Percentiles rank a stretch among this genome's conserved stretches.
These are phyloP conservation scores for Fagus sylvatica DNA, from an alignment of 306 rosid species.

Conservation along the genomic window DNA sequence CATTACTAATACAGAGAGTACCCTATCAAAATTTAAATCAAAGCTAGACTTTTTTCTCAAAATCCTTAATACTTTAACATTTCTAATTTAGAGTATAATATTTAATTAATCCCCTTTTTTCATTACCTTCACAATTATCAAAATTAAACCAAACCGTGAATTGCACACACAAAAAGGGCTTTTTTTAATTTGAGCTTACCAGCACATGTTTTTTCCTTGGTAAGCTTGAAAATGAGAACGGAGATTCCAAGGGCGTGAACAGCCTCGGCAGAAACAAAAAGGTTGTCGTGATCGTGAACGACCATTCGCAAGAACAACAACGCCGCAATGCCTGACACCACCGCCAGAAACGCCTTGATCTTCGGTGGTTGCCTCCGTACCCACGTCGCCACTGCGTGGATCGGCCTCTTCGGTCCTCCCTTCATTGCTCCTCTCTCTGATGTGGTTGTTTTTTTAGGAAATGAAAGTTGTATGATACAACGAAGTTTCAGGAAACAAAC, in stretches of 20 bases:
- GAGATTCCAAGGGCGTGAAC: conserved; percentile 67
- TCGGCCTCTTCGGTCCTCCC: conserved; percentile 43
- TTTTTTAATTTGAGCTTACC: too few species aligned
- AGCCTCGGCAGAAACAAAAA: conserved; percentile 65
- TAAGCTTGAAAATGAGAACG: conserved; percentile 66
- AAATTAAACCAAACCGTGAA: neutral
- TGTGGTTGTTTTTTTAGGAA: neutral
- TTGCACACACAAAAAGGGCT: too few species aligned
- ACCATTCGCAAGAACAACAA: conserved; percentile 50
- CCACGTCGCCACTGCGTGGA: conserved; percentile 59
- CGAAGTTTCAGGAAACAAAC: neutral
- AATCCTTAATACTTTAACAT: too few species aligned
- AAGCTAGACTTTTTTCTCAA: neutral
- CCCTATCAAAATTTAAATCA: neutral
- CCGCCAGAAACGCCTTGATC: conserved; percentile 54
- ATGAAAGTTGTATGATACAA: neutral
- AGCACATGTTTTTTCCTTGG: conserved; percentile 67
- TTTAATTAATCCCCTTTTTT: neutral
- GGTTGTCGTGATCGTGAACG: conserved; percentile 67
- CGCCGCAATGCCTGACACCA: conserved; percentile 37
- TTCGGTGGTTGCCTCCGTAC: conserved; percentile 66
- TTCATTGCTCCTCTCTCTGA: conserved; percentile 33
- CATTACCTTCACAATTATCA: neutral
- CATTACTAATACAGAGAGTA: neutral
- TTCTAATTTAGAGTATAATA: too few species aligned